Evolutionary conservation across 768 basidiomycete species (phyloP).

Genomic region (Omphalotus guepiniiformis): DNA sequence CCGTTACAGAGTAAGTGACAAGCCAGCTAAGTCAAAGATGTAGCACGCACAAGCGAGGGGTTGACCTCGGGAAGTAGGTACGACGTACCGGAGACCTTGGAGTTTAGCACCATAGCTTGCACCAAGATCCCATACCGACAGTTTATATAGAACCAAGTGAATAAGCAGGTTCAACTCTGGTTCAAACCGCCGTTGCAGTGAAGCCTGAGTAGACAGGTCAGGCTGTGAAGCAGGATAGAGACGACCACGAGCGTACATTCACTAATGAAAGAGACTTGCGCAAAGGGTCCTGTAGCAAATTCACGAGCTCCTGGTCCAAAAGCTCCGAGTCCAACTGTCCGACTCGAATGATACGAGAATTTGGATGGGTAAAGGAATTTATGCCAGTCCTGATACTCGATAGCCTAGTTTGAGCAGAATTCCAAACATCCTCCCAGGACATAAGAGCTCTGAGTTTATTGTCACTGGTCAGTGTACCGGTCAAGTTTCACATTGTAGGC

Average conservation of each 20-base stretch:
- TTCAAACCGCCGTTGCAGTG: constrained; percentile 59
- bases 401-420: constrained; percentile 51
- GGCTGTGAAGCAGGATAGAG: not conserved
- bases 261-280: constrained; percentile 63
- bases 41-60: constrained; percentile 33
- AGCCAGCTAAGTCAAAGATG: constrained; percentile 10
- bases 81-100: constrained; percentile 68
- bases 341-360: constrained; percentile 65
- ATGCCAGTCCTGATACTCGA: constrained; percentile 41
- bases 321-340: constrained; percentile 90
- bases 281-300: constrained; percentile 80
- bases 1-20: constrained; percentile 10
- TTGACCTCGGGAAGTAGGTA: constrained; percentile 20
- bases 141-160: constrained; percentile 69
- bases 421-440: constrained; percentile 64
- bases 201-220: constrained; percentile 39
- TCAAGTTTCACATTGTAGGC: constrained; percentile 14
- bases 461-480: not conserved
- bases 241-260: constrained; percentile 43
- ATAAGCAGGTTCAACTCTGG: constrained; percentile 72
- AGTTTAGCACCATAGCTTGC: constrained; percentile 81
- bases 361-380: constrained; percentile 22
- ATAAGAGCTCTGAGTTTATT: constrained; percentile 4
- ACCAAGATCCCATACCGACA: constrained; percentile 78
- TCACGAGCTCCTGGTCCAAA: constrained; percentile 83